These are phyloP conservation scores for Spirogloea muscicola DNA, from an alignment of 139 green algal genomes.

Conservation along the genomic window DNA sequence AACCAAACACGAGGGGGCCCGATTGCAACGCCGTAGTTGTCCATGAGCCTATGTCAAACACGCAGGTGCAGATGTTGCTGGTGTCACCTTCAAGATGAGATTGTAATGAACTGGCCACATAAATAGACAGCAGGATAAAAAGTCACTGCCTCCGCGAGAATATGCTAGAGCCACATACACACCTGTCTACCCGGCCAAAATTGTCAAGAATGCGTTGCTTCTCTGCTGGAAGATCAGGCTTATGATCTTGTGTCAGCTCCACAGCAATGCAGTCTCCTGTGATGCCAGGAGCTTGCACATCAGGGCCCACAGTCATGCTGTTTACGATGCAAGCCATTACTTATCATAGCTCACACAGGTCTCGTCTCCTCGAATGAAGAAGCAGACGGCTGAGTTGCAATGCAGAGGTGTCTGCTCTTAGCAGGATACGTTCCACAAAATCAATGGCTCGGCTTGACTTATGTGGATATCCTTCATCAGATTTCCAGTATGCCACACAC, in stretches of 20 bases:
- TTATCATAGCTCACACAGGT: too few relatives aligned
- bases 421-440: too few relatives aligned
- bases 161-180: conserved; percentile 26
- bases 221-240: conserved; percentile 71
- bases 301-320: too few relatives aligned
- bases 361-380: too few relatives aligned
- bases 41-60: neutral
- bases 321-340: too few relatives aligned
- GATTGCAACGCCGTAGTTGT: conserved; percentile 41
- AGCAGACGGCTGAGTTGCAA: too few relatives aligned
- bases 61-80: neutral
- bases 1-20: conserved; percentile 59
- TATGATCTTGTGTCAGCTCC: conserved; percentile 85
- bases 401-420: too few relatives aligned
- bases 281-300: too few relatives aligned
- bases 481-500: too few relatives aligned
- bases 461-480: too few relatives aligned
- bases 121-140: neutral
- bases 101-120: neutral
- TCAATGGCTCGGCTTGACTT: too few relatives aligned
- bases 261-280: too few relatives aligned
- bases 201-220: conserved; percentile 65
- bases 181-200: conserved; percentile 73
- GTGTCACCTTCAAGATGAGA: neutral
- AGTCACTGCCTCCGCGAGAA: neutral